Percentiles rank a stretch among this genome's conserved stretches.
Conservation (phyloP, 2,329 filamentous ascomycete species). For the Colletotrichum graminicola region DNA sequence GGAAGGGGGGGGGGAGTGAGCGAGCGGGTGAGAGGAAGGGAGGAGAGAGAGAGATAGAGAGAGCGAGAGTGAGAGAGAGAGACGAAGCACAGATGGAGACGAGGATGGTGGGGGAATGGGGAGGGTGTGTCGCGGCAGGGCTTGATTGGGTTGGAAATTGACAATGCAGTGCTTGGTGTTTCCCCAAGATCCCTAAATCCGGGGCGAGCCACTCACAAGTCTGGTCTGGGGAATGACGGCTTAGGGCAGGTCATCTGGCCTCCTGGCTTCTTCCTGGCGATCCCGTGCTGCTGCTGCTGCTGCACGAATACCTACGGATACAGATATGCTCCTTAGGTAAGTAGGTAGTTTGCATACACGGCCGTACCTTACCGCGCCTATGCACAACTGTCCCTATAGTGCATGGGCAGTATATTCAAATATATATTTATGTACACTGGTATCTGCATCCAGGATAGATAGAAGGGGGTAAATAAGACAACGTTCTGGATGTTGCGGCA, state of each 20-base stretch:
- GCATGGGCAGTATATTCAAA: too few relatives aligned
- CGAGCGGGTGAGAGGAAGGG: neutral
- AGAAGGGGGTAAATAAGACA: neutral
- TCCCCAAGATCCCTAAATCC: constrained; percentile 33
- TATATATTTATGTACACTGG: too few relatives aligned
- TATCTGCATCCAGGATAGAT: too few relatives aligned
- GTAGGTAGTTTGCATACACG: neutral
- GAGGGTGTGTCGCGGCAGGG: constrained; percentile 13
- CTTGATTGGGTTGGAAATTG: constrained; percentile 20
- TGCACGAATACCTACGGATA: neutral
- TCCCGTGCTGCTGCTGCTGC: neutral
- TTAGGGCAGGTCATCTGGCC: constrained; percentile 14
- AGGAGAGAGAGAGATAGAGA: neutral
- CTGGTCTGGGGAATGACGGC: constrained; percentile 3
- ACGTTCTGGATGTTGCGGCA: constrained; percentile 1
- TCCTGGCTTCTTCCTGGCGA: neutral
- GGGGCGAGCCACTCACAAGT: constrained; percentile 24
- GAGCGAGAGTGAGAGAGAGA: neutral
- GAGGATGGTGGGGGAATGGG: neutral
- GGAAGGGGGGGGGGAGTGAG: neutral
- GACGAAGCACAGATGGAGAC: constrained; percentile 1
- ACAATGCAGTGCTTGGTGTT: constrained; percentile 15
- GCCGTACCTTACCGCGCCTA: neutral
- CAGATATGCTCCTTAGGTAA: neutral
- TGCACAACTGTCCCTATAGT: too few relatives aligned